Evolutionary conservation across 768 basidiomycete species (phyloP).

Genomic region (Aureoboletus auriporus): DNA sequence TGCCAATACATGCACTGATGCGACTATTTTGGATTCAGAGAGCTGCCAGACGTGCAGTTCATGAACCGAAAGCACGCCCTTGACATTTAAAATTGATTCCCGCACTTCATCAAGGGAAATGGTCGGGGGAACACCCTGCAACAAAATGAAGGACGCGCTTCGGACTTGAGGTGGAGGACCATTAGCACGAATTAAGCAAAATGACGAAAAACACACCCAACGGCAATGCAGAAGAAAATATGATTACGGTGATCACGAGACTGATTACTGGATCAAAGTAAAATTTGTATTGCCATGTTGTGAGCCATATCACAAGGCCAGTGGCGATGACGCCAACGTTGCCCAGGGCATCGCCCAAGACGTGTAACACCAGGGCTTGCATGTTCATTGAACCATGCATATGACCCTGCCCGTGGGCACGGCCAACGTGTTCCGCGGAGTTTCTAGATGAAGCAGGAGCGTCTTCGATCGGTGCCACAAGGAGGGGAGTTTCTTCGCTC

Average conservation of each 20-base stretch:
- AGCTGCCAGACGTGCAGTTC: conserved; percentile 98
- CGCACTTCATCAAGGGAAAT: conserved; percentile 89
- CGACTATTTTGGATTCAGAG: conserved; percentile 91
- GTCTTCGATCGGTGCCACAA: conserved; percentile 15
- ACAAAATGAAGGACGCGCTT: conserved; percentile 89
- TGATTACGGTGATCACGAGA: conserved; percentile 91
- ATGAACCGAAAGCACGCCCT: conserved; percentile 82
- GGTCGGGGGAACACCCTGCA: conserved; percentile 90
- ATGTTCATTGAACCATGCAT: conserved; percentile 90
- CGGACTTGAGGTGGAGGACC: conserved; percentile 46
- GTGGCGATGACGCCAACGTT: conserved; percentile 97
- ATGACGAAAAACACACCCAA: conserved; percentile 50
- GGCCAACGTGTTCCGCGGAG: conserved; percentile 12
- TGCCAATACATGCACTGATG: conserved; percentile 91
- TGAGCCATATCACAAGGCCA: conserved; percentile 91
- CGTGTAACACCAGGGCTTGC: conserved; percentile 92
- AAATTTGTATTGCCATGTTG: conserved; percentile 77
- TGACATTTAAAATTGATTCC: conserved; percentile 71
- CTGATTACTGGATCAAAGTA: conserved; percentile 94
- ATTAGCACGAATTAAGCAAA: conserved; percentile 3
- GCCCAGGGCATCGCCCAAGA: conserved; percentile 93
- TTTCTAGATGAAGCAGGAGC: conserved; percentile 8
- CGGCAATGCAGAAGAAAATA: conserved; percentile 92
- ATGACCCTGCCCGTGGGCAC: conserved; percentile 31
- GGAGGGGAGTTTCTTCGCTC: conserved; percentile 46